Percentiles rank a stretch among this genome's conserved stretches.
Conservation (phyloP, 2,329 filamentous ascomycete genomes). For the Sporothrix luriei region DNA sequence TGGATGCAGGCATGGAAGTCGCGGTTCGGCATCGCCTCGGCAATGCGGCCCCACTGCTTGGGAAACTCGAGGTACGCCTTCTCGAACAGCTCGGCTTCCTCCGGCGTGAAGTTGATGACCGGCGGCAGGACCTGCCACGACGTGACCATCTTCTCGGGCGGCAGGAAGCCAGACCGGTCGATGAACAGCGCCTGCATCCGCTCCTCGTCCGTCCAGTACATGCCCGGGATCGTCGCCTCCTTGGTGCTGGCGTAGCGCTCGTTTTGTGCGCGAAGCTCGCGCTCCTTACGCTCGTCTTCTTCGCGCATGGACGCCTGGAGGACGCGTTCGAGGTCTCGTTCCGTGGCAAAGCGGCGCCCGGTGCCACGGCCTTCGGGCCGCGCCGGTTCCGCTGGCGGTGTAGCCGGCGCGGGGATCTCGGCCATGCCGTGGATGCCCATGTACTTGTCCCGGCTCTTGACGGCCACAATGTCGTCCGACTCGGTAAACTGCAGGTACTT, state of each 20-base stretch:
- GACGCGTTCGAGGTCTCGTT: conserved; percentile 72
- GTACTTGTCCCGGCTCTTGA: conserved; percentile 60
- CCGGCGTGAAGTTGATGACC: conserved; percentile 71
- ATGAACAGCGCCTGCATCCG: conserved; percentile 61
- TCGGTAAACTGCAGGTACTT: conserved; percentile 59
- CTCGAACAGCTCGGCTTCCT: conserved; percentile 72
- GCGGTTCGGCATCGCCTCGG: conserved; percentile 65
- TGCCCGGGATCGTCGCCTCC: conserved; percentile 72
- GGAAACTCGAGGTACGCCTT: conserved; percentile 73
- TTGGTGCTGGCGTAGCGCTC: conserved; percentile 74
- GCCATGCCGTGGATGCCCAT: conserved; percentile 45
- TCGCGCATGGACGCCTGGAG: conserved; percentile 71
- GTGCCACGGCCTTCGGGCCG: conserved; percentile 59
- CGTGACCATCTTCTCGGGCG: conserved; percentile 67
- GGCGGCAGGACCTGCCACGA: conserved; percentile 73
- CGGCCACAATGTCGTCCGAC: conserved; percentile 57
- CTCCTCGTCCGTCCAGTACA: conserved; percentile 66
- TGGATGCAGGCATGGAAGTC: conserved; percentile 81
- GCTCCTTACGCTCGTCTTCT: conserved; percentile 70
- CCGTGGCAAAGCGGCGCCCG: conserved; percentile 65
- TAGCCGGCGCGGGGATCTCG: conserved; percentile 42
- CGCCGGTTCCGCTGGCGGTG: conserved; percentile 52
- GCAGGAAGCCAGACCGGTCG: conserved; percentile 66
- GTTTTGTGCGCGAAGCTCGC: conserved; percentile 64
- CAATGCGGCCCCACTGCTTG: conserved; percentile 81